Base-by-base conservation (phyloP, 2,329 filamentous ascomycete species). In the Pseudopithomyces maydicus region DNA sequence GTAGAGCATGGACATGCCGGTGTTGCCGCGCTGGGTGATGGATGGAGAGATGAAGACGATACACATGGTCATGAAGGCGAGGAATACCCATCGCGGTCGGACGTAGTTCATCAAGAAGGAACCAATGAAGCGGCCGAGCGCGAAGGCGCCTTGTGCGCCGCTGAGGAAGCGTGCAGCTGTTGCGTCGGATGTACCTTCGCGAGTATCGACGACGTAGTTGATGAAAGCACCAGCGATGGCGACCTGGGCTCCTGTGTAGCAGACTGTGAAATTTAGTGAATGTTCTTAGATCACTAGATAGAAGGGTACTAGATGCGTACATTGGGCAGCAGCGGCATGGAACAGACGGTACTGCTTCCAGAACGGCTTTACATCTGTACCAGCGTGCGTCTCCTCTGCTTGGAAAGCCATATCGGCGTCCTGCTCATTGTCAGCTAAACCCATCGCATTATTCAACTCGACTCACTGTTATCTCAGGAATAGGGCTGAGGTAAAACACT, bases 161-260 rank as follows among this genome's bases (percentile, higher is more conserved):
- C 90, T 89, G 15, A 91, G 82, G 63, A 90, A 91, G 62, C 87
- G 87, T 6, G 90, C 84, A 1, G 83, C 89, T 2, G 83, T 78
- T 0, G 84, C 68, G 6, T 88, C 79, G 6, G 77, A 71, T 0
- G 68, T 69, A 22, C 49, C 44, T 17, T 66, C 17, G 5, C 73
- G 59, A 1, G 70, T 73, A 43, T 90, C 90, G 45, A 78, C 73
- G 17, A 82, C 77, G 65, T 75, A 84, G 75, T 75, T 75, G 59
- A 75, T 77, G 63, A 53, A 76, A 47, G 77, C 72, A 35, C 76
- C 75, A 3, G 81, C 81, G 26, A 84, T 79, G 1, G 79, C 82
- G 5, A 84, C 72, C 67, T 96, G 92, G 0, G 89, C 86, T 46
- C 90, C 90, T 0, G 90, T 89, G 72, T 94, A 95, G 72, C 87